phyloP scores from a whole-genome alignment of 139 green algal genomes.

The Medakamo hakoo region DNA sequence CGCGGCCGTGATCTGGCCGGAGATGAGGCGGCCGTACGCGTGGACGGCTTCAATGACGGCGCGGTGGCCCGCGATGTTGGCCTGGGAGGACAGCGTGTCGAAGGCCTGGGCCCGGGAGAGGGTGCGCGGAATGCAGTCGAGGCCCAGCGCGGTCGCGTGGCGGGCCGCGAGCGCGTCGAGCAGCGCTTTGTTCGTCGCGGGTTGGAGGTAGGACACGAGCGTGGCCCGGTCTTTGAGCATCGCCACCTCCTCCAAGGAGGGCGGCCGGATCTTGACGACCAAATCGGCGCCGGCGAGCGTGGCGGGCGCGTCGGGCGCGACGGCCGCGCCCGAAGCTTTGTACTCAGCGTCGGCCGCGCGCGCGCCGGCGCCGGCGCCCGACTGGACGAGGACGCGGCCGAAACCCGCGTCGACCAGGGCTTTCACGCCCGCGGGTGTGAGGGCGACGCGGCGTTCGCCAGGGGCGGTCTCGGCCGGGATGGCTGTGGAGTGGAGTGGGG shows the following conservation, averaged over 20 bases:
- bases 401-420: constrained; percentile 60
- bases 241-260: constrained; percentile 28
- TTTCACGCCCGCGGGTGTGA: constrained; percentile 39
- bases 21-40: constrained; percentile 71
- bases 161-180: constrained; percentile 37
- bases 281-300: constrained; percentile 6
- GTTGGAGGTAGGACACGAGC: constrained; percentile 63
- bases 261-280: constrained; percentile 46
- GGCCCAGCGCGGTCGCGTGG: constrained; percentile 52
- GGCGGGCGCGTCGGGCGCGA: constrained; percentile 27
- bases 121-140: constrained; percentile 80
- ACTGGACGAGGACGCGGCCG: constrained; percentile 45
- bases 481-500: constrained; percentile 21
- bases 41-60: constrained; percentile 61
- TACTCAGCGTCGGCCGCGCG: constrained; percentile 41
- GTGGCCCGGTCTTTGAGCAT: constrained; percentile 38
- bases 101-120: constrained; percentile 64
- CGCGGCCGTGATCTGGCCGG: constrained; percentile 78
- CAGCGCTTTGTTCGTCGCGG: constrained; percentile 59
- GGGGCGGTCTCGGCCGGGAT: constrained; percentile 48
- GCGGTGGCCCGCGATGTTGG: constrained; percentile 69
- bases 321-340: constrained; percentile 35
- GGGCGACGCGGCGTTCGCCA: constrained; percentile 48
- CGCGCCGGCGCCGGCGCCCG: constrained; percentile 40
- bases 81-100: constrained; percentile 67